Evolutionary conservation across 2,329 filamentous ascomycete species (phyloP), one percentile per base, ranked within the genome.

Genomic region (Exophiala viscosa): DNA sequence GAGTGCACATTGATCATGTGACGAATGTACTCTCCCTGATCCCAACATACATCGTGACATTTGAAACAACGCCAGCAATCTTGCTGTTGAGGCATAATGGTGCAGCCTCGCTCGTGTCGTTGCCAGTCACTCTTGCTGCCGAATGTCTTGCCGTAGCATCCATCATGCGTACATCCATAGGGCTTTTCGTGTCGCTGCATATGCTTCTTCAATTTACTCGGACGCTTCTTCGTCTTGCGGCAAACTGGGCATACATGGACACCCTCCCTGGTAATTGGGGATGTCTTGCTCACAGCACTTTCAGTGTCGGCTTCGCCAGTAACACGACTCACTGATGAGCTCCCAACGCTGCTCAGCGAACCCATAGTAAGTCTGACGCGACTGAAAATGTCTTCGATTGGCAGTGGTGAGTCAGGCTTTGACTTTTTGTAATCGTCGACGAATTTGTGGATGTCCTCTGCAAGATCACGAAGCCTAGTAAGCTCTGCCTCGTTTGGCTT

Each of bases 71-170:
- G 81, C 84, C 87, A 96, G 43, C 78, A 77, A 63, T 90, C 85
- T 5, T 80, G 68, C 53, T 86, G 81, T 55, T 81, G 83, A 66
- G 96, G 90, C 64, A 92, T 87, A 13, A 5, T 28, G 23, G 23
- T 28, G 23, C 23, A 28, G 5, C 81, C 83, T 59, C 83, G 86
- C 65, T 96, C 92, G 64, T 96, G 91, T 1, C 91, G 83, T 66
- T 95, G 95, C 91, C 84, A 96, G 69, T 96, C 91, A 54, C 90
- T 91, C 66, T 96, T 95, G 68, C 87, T 91, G n/a, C 91, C 91
- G 61, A 96, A 96, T 0, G 67, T 75, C 64, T 89, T 90, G 44
- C 71, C 23, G 23, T 28, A 68, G 64, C 91, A 96, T 28, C 73
- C 70, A 7, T 75, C 69, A 58, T 84, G 87, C 0, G 90, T 95